Evolutionary conservation across 2,329 filamentous ascomycete genomes (phyloP), one percentile per base, ranked within the genome.

Genomic region (Allantophomopsis lycopodina): DNA sequence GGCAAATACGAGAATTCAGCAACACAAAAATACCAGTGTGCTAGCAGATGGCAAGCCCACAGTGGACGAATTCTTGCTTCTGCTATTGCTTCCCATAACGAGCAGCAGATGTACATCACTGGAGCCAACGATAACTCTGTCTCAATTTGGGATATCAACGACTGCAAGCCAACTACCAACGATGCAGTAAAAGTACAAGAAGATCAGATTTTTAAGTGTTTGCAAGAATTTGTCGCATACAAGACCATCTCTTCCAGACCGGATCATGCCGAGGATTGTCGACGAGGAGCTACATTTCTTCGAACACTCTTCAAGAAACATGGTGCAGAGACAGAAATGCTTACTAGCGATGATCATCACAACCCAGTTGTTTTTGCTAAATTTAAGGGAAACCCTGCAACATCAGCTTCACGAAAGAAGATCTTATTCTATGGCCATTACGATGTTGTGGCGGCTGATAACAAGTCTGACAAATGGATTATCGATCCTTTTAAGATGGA

Each of bases 401-500:
- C 76, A 1, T 64, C 73, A 0, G 69, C 73, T 18, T 66, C 74
- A 18, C 73, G 84, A 14, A 94, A 91, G 61, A 87, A 85, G 21
- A 84, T 96, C 7, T 64, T 98, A 0, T 98, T 98, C 57, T 98
- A 98, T 54, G 91, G 93, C 0, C 91, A 98, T 57, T 98, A 98
- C 64, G 91, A 98, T 55, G 88, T 98, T 2, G 91, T 98, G 3
- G 75, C 87, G 1, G 91, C 91, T 0, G 86, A 94, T 48, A 79
- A 81, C 31, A 83, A 83, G 46, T 77, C 80, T 42, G 73, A 75
- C 31, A 89, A 85, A 48, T 98, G 91, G 91, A 71, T 75, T 32
- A 78, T 77, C 2, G 84, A 96, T 46, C 93, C 91, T 0, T 98
- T 96, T 56, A 71, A 79, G n/a, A 71, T 96, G 53, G 81, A 81